Base-by-base conservation (phyloP, 257 asterid genomes). In the Solanum neorickii region DNA sequence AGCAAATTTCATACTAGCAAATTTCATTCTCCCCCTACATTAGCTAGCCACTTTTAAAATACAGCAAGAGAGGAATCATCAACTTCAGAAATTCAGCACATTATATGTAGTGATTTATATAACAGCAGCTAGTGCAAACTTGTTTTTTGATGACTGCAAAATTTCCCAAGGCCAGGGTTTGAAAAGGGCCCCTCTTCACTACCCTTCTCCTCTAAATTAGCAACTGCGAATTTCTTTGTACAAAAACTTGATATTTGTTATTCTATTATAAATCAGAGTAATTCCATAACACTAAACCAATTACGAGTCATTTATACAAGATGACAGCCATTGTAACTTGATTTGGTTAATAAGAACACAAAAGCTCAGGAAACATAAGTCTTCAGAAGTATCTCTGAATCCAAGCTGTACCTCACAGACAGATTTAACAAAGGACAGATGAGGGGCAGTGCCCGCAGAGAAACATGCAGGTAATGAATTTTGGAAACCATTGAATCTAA, bases 371-470 rank as follows among this genome's bases (percentile, higher is more conserved):
- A 86, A 82, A 92, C 98, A 44, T 94, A 97, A 97, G 98, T 87
- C 94, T 66, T 92, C 87, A 62, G 92, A 88, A 41, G 94, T 89
- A 88, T 92, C 92, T 18, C 90, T 65, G 94, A 91, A 85, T 62
- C 93, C 88, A 84, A 80, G 87, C 23, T 84, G 92, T 46, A 91
- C 95, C 82, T 91, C 94, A 44, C 86, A 90, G 86, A 84, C 21
- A 72, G 98, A 87, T 86, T 89, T 93, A 52, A 88, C 94, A 68
- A 91, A 88, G 27, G 95, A 90, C 88, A 94, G 91, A 68, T 93
- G 97, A 59, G 92, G 94, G 68, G 97, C 95, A 78, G 92, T 92
- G 87, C 93, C 94, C 39, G 95, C 90, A 14, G 95, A 89, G 74
- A 91, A 91, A 87, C 89, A 88, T 70, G 94, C 92, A 10, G 93